These are phyloP conservation scores for Diaporthe sp. DNA, from an alignment of 2,329 filamentous ascomycete genomes.

Conservation along the genomic window DNA sequence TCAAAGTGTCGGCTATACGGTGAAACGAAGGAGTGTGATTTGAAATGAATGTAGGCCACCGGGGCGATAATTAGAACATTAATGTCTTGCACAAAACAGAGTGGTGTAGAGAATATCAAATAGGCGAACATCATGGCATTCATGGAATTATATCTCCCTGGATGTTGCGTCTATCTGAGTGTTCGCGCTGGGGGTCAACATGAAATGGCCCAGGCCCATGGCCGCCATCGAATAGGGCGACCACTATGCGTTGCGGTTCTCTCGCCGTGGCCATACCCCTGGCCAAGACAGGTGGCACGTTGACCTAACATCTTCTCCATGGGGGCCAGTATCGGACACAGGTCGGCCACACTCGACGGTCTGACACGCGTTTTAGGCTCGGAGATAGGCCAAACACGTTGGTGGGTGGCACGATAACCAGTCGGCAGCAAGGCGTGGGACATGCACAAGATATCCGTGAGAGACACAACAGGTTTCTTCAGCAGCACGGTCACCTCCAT, in stretches of 20 bases:
- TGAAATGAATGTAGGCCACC: neutral
- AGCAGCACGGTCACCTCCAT: too few relatives aligned
- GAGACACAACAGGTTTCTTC: too few relatives aligned
- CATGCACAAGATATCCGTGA: too few relatives aligned
- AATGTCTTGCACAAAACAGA: neutral
- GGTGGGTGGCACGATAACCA: too few relatives aligned
- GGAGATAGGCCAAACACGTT: neutral
- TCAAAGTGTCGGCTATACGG: too few relatives aligned
- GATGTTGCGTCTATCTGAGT: too few relatives aligned
- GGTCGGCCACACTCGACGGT: neutral
- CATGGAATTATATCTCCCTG: neutral
- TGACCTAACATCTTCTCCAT: neutral
- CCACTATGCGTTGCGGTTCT: neutral
- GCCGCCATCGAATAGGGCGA: neutral
- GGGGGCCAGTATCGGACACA: neutral
- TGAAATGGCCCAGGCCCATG: neutral
- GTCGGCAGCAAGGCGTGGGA: neutral
- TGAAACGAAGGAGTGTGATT: neutral
- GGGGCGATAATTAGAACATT: neutral
- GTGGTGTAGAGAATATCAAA: rapidly evolving
- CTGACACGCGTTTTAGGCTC: too few relatives aligned
- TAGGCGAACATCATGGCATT: neutral
- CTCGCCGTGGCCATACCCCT: neutral
- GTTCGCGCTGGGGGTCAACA: neutral
- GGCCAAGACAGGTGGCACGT: neutral